A percentile compares a stretch with the other conserved stretches of the same genome.
phyloP scores from a whole-genome alignment of 208 protist species.

The Acanthamoeba sp. region DNA sequence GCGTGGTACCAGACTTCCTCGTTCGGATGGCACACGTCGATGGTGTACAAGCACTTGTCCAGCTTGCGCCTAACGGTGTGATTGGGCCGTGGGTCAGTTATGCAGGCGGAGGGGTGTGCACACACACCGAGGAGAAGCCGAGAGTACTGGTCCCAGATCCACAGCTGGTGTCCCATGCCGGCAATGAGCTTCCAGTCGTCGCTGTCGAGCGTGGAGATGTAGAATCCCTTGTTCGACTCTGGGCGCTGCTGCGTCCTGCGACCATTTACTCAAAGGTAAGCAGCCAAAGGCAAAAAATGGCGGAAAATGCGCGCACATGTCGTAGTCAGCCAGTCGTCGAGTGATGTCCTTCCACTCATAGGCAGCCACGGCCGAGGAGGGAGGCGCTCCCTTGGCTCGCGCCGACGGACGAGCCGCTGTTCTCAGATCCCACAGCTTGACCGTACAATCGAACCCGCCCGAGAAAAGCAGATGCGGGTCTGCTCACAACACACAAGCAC shows the following conservation, averaged over 20 bases:
- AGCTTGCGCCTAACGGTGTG: neutral
- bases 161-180: neutral
- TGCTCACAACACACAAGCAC: neutral
- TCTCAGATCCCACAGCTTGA: neutral
- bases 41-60: neutral
- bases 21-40: neutral
- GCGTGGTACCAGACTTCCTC: slow-evolving; percentile 2
- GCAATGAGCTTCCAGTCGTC: neutral
- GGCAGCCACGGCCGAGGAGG: neutral
- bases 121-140: too few relatives aligned
- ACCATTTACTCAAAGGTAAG: too few relatives aligned
- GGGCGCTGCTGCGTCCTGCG: neutral
- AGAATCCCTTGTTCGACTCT: neutral
- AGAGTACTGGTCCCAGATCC: neutral
- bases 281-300: too few relatives aligned
- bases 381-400: neutral
- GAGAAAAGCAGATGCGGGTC: neutral
- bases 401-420: neutral
- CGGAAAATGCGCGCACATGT: neutral
- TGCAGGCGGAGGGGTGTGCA: too few relatives aligned
- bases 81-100: neutral
- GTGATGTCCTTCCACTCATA: slow-evolving; percentile 28
- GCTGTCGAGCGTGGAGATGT: neutral
- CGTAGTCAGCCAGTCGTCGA: neutral
- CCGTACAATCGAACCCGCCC: neutral